Conservation (phyloP, 2,329 filamentous ascomycete species). For the Ceratocystis huliohia region DNA sequence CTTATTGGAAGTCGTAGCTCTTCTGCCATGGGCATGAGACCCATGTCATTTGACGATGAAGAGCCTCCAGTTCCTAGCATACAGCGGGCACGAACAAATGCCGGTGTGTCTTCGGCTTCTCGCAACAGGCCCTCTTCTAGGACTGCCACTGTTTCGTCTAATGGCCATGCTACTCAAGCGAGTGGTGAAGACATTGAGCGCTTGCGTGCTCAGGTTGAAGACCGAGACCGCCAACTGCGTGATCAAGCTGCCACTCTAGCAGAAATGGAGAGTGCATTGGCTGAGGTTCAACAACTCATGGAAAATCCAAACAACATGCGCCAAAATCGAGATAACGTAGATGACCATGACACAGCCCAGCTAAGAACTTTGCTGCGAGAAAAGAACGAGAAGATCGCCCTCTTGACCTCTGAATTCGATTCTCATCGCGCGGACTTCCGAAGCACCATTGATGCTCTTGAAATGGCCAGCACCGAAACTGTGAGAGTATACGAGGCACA, state of each 20-base stretch:
- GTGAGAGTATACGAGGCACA: constrained; percentile 91
- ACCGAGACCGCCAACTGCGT: constrained; percentile 74
- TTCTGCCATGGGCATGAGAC: constrained; percentile 43
- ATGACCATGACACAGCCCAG: constrained; percentile 59
- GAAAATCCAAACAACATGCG: constrained; percentile 39
- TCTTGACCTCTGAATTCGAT: constrained; percentile 90
- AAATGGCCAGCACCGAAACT: constrained; percentile 90
- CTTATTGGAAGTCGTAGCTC: constrained; percentile 45
- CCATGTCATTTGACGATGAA: constrained; percentile 41
- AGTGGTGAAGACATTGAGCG: constrained; percentile 62
- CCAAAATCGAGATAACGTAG: constrained; percentile 34
- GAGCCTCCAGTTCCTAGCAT: constrained; percentile 29
- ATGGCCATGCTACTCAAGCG: constrained; percentile 43
- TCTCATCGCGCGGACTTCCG: constrained; percentile 88
- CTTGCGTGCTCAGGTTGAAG: constrained; percentile 61
- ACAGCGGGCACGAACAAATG: constrained; percentile 32
- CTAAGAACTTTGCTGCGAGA: constrained; percentile 74
- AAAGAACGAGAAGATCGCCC: constrained; percentile 92
- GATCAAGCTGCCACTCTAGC: constrained; percentile 71
- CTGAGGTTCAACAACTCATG: constrained; percentile 62
- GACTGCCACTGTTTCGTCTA: constrained; percentile 32
- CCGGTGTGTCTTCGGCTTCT: constrained; percentile 41
- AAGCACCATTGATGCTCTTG: constrained; percentile 90
- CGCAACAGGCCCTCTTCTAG: constrained; percentile 35
- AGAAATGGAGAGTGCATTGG: constrained; percentile 81